Evolutionary conservation across 495 filamentous ascomycete genomes (phyloP), one percentile per base, ranked within the genome.

Genomic region (Aspergillus olivimuriae): DNA sequence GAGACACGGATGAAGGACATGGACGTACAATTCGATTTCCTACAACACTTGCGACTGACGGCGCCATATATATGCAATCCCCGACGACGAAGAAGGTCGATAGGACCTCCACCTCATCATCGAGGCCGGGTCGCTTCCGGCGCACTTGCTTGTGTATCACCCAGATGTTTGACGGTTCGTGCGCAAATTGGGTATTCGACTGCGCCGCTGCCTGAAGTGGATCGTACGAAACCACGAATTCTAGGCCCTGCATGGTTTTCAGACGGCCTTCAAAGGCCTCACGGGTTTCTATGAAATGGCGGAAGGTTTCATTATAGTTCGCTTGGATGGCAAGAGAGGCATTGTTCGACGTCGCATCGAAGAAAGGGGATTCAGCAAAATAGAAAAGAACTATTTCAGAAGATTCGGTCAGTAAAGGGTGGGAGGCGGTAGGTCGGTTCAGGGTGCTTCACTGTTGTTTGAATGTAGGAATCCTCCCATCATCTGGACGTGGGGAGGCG

Each of bases 131-230:
- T 58, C 71, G 44, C 70, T 77, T 78, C 36, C 77, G 74, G 35
- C 89, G 73, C 16, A 75, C 80, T 63, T 97, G 92, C 70, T 94
- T 94, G 52, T 88, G 82, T 44, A 98, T 87, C 2, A 94, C 85
- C 88, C 88, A 98, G 16, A 95, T 76, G 16, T 88, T 87, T 14
- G 74, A 78, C 4, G 69, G 60, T 31, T 74, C 65, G 28, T 61
- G 60, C 12, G 73, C 72, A 26, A 68, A 66, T 2, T 74, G 79
- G 4, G 78, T 82, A 26, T 76, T 77, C 0, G 80, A 76, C 1
- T 76, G 74, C 23, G 75, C 80, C 26, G 84, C 81, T 30, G 81
- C 80, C 52, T 72, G 66, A 24, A 73, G 52, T 4, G 84, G 84
- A 48, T 86, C 83, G 46, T 87, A 81, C n/a, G 78, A 76, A 31